Evolutionary conservation across 225 moss, liverwort and hornwort species (phyloP).

Genomic region (Sphagnum contortum): DNA sequence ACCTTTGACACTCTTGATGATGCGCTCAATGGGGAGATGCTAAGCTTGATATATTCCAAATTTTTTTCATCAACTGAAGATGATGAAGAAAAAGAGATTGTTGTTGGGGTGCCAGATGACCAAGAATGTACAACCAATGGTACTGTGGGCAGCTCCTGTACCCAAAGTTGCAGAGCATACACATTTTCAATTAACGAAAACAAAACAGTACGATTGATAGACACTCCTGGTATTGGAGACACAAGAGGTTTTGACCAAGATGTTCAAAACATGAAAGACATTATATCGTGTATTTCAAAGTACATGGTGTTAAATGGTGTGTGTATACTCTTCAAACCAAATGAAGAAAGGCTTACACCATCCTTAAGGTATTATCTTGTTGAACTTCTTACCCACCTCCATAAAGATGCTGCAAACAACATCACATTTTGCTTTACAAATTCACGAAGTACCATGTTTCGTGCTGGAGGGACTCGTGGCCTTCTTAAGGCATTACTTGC

Average conservation of each 20-base stretch:
- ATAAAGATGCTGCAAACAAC: not conserved
- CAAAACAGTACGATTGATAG: slow-evolving; percentile 10
- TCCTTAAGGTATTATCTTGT: slow-evolving; percentile 10
- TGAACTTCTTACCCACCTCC: slow-evolving; percentile 7
- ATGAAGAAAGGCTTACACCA: slow-evolving; percentile 11
- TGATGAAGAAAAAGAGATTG: slow-evolving; percentile 5
- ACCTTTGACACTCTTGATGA: slow-evolving; percentile 10
- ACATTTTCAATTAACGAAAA: slow-evolving; percentile 3
- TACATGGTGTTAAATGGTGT: slow-evolving; percentile 2
- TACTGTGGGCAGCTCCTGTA: slow-evolving; percentile 6
- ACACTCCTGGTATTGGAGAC: slow-evolving; percentile 23
- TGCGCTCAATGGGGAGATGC: slow-evolving; percentile 9
- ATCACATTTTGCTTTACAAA: slow-evolving; percentile 1
- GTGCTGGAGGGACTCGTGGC: not conserved
- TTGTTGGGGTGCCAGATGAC: not conserved
- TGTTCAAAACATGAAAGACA: slow-evolving; percentile 14
- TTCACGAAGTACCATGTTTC: slow-evolving; percentile 5
- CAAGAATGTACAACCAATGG: too few species aligned
- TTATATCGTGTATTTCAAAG: slow-evolving; percentile 1
- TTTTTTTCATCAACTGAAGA: slow-evolving; percentile 4
- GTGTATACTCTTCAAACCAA: slow-evolving; percentile 16
- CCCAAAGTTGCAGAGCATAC: slow-evolving; percentile 15
- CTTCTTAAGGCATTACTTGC: not conserved
- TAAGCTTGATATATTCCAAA: slow-evolving; percentile 8
- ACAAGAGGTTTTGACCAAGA: slow-evolving; percentile 21